These are phyloP conservation scores for Hirschioporus abietinus DNA, from an alignment of 768 basidiomycete species.

Conservation along the genomic window DNA sequence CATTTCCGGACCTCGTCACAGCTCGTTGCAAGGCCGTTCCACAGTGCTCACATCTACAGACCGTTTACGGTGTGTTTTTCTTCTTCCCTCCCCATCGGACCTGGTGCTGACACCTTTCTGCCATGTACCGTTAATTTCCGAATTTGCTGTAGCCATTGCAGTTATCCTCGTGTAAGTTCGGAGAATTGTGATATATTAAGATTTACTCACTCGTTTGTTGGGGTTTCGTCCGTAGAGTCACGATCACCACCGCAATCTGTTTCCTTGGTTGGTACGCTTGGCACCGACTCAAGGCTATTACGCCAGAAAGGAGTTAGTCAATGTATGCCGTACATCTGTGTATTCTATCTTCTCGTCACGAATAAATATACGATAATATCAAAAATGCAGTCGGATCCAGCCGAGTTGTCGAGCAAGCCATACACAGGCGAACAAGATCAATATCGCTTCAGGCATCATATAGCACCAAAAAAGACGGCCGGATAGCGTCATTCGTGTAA, in stretches of 20 bases:
- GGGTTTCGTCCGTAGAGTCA: neutral
- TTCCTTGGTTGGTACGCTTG: neutral
- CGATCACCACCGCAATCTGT: neutral
- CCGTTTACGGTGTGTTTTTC: slow-evolving; percentile 42
- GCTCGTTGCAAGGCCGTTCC: slow-evolving; percentile 38
- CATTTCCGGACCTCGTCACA: slow-evolving; percentile 37
- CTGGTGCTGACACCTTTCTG: neutral
- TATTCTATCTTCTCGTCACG: neutral
- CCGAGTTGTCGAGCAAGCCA: neutral
- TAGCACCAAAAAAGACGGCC: slow-evolving; percentile 66
- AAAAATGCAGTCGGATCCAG: neutral
- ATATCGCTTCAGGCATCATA: slow-evolving; percentile 39
- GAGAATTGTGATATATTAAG: neutral
- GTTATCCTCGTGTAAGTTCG: neutral
- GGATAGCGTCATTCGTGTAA: slow-evolving; percentile 64
- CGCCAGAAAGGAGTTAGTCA: neutral
- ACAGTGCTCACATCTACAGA: slow-evolving; percentile 53
- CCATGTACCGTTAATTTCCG: neutral
- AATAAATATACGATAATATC: neutral
- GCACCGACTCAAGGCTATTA: neutral
- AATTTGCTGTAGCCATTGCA: neutral
- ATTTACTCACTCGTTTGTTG: neutral
- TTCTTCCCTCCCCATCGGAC: neutral
- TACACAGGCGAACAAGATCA: neutral
- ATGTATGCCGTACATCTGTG: neutral